Evolutionary conservation across 2,329 filamentous ascomycete genomes (phyloP).

Genomic region (Colletotrichum sansevieriae): DNA sequence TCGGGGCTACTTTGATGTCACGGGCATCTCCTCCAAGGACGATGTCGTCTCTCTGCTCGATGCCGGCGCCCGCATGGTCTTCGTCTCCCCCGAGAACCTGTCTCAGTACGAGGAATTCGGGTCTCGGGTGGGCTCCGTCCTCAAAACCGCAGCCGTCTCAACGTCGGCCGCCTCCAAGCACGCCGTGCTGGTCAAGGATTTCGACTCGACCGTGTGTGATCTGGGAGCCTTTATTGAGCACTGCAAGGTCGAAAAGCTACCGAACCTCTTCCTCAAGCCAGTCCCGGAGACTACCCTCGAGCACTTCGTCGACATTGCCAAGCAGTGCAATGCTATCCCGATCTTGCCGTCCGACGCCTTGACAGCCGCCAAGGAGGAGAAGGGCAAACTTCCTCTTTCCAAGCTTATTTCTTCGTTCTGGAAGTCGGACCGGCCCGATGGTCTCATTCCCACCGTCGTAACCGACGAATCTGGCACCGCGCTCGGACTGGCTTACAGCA

Average conservation of each 20-base stretch:
- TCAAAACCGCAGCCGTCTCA: conserved; percentile 61
- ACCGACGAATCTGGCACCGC: conserved; percentile 88
- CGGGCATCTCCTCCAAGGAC: conserved; percentile 74
- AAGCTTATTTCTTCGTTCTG: conserved; percentile 81
- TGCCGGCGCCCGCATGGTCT: conserved; percentile 85
- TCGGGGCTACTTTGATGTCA: conserved; percentile 82
- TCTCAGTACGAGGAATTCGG: conserved; percentile 68
- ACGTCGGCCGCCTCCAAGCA: conserved; percentile 56
- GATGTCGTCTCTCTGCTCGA: conserved; percentile 87
- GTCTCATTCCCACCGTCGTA: conserved; percentile 89
- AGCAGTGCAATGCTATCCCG: conserved; percentile 72
- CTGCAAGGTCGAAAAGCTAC: conserved; percentile 60
- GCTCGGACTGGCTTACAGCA: conserved; percentile 94
- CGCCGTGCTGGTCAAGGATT: conserved; percentile 65
- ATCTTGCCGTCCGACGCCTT: conserved; percentile 79
- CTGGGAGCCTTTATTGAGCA: conserved; percentile 59
- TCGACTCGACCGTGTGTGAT: conserved; percentile 60
- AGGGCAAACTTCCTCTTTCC: conserved; percentile 73
- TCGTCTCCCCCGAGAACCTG: conserved; percentile 80
- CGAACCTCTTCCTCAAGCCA: conserved; percentile 65
- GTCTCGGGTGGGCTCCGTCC: conserved; percentile 66
- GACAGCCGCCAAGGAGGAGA: conserved; percentile 75
- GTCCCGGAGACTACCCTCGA: conserved; percentile 60
- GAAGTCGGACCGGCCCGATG: conserved; percentile 85
- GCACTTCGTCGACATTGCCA: conserved; percentile 61